These are phyloP conservation scores for Talaromyces rugulosus DNA, from an alignment of 2,329 filamentous ascomycete genomes.

Conservation along the genomic window DNA sequence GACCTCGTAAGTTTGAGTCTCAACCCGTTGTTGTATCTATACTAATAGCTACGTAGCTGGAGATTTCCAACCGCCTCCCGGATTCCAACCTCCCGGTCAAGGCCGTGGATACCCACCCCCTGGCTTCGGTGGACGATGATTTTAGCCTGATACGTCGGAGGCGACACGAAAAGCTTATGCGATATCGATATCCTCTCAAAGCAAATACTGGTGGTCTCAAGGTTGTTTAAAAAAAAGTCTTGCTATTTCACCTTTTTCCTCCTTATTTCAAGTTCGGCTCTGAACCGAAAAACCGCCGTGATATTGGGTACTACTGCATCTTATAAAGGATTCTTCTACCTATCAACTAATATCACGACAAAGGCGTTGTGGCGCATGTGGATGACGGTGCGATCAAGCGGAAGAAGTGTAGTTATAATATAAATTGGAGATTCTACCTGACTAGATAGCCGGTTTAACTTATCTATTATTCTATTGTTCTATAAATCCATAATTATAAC, in stretches of 20 bases:
- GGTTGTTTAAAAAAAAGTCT: not conserved
- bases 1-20: constrained; percentile 40
- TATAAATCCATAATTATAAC: not conserved
- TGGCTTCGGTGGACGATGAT: constrained; percentile 44
- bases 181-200: not conserved
- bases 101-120: constrained; percentile 51
- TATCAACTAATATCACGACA: constrained; percentile 26
- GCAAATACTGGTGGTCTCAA: not conserved
- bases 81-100: constrained; percentile 66
- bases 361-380: constrained; percentile 40
- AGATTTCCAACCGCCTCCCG: constrained; percentile 58
- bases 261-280: not conserved
- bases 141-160: constrained; percentile 15
- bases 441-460: not conserved
- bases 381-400: constrained; percentile 27
- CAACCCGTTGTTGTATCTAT: constrained; percentile 7
- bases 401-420: constrained; percentile 22
- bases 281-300: not conserved
- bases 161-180: constrained; percentile 17
- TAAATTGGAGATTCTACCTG: not conserved
- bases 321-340: constrained; percentile 14
- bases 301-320: not conserved
- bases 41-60: constrained; percentile 38
- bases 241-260: not conserved
- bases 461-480: not conserved